Evolutionary conservation across 805 yeast genomes (phyloP), one percentile per base, ranked within the genome.

Genomic region (Spathaspora arborariae): DNA sequence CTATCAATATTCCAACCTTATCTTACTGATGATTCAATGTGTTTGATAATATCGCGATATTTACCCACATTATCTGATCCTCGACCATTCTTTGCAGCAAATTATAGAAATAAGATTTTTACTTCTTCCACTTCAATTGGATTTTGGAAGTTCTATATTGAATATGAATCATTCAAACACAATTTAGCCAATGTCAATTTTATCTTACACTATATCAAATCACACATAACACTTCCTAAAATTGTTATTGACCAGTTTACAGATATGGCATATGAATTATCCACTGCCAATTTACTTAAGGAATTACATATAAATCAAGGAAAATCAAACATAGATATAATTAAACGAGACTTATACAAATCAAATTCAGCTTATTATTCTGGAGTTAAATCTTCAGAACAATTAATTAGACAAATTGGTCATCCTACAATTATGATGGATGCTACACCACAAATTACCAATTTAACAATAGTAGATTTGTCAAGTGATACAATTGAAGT

Each of bases 61-160:
- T 64, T 74, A 26, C 59, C 63, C 22, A 41, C 51, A 3, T 54
- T 63, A 24, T 60, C 66, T 67, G 62, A 55, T 5, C 21, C 39
- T 5, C 15, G 36, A 35, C 11, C 36, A 39, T 15, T 11, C 36
- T 18, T 19, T 8, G 20, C 10, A 5, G 3, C 15, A 3, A 18
- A 26, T 7, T 30, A 30, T 15, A 30, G n/a, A 30, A 15, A 30
- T 13, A 30, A 30, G n/a, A 6, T 30, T 13, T 30, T 30, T 13
- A 30, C 35, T 15, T 13, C 6, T n/a, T 30, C 18, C 8, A 22
- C 9, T 5, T 75, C 81, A 1, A 61, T 62, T 4, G 55, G 70
- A 18, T 85, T 82, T 54, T 85, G 90, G 90, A 57, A 62, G 9
- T 72, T 74, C 35, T 81, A 65, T 49, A 73, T 84, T 50, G 76